A percentile compares a stretch with the other conserved stretches of the same genome.
Evolutionary conservation across 148 eudicot genomes (phyloP).

Genomic region (Camellia lanceoleosa): DNA sequence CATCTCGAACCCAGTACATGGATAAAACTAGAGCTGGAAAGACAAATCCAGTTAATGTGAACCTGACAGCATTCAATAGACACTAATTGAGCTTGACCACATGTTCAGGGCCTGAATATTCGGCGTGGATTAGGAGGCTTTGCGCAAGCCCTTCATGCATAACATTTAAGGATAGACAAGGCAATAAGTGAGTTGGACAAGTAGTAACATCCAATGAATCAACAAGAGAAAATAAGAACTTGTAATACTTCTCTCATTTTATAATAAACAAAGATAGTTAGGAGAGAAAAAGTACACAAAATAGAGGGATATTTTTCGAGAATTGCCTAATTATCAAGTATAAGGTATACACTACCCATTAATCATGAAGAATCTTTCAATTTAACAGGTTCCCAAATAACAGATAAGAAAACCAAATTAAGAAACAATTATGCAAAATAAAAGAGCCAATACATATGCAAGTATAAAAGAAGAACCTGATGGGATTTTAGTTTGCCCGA

Average conservation of each 20-base stretch:
- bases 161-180: not conserved
- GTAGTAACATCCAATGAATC: not conserved
- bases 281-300: not conserved
- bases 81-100: not conserved
- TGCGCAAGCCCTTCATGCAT: not conserved
- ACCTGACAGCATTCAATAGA: not conserved
- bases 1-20: not conserved
- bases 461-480: conserved; percentile 52
- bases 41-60: not conserved
- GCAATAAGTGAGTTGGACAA: not conserved
- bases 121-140: not conserved
- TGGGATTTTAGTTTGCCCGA: conserved; percentile 78
- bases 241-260: not conserved
- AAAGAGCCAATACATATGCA: not conserved
- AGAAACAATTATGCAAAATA: too few species aligned
- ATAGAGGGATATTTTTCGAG: not conserved
- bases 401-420: not conserved
- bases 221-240: not conserved
- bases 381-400: not conserved
- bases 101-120: not conserved
- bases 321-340: not conserved
- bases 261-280: not conserved
- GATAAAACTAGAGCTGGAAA: not conserved
- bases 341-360: not conserved
- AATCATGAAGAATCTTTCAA: not conserved